Evolutionary conservation across 139 green algal genomes (phyloP), one percentile per base, ranked within the genome.

Genomic region (Astrephomene gubernaculifera): DNA sequence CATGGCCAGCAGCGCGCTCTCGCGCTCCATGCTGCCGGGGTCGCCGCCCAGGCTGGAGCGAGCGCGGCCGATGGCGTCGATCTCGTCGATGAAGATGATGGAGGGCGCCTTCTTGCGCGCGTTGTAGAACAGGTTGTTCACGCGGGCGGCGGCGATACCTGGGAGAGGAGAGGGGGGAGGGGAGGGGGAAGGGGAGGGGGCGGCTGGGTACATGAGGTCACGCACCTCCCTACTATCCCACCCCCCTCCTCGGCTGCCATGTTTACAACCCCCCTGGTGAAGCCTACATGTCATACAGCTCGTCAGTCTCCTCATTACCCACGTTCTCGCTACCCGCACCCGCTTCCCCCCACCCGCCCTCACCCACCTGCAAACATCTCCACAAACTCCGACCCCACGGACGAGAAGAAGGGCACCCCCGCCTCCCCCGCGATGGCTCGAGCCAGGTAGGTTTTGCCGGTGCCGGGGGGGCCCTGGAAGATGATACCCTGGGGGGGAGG

Each of bases 71-170:
- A 98, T 98, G 35, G 97, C 96, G 88, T 98, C 97, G 72, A 97
- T 98, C 92, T 97, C 97, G 83, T 97, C 97, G 45, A 98, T 98
- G 93, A 99, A 99, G 90, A 99, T 99, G 86, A 99, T 99, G 86
- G 92, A 96, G 25, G 96, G 96, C 0, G 87, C 91, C 91, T 97
- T 94, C 33, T 90, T 93, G 57, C 94, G 94, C 2, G 95, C 95
- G 86, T 95, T 87, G 36, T 91, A 75, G 75, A 91, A 94, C 71
- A 94, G 83, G 63, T 72, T 89, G 86, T 90, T 92, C 27, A 94
- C 91, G 38, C 92, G 89, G 41, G 88, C 91, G 6, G 91, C 88
- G 10, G 92, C 92, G 7, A 95, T 88, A 57, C 90, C 90, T 57
- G 88, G 45, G 75, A 70, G 85, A 31, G 7, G 27, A 31, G 35